These are phyloP conservation scores for Pyrrhoderma lamaoense DNA, from an alignment of 1,284 basidiomycete species.

Conservation along the genomic window DNA sequence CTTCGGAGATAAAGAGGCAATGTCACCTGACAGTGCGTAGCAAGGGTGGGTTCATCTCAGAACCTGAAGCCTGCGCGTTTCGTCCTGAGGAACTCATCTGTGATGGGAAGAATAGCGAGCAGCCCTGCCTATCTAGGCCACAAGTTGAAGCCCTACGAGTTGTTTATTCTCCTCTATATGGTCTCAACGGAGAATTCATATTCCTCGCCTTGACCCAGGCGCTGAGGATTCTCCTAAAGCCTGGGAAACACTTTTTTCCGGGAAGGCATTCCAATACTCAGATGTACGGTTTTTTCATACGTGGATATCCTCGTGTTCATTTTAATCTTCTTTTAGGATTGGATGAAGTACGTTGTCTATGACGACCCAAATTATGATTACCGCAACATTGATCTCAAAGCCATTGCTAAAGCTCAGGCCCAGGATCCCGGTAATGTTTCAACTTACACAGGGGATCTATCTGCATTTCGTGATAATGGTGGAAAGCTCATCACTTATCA, in stretches of 20 bases:
- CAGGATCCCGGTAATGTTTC: slow-evolving; percentile 17
- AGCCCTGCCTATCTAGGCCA: slow-evolving; percentile 26
- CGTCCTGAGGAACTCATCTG: slow-evolving; percentile 24
- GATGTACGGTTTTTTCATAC: slow-evolving; percentile 6
- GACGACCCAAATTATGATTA: slow-evolving; percentile 16
- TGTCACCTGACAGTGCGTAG: slow-evolving; percentile 32
- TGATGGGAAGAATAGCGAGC: neutral
- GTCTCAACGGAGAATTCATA: slow-evolving; percentile 26
- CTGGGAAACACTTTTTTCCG: slow-evolving; percentile 7
- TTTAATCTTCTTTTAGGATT: slow-evolving; percentile 12
- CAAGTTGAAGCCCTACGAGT: slow-evolving; percentile 29
- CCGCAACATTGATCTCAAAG: slow-evolving; percentile 14
- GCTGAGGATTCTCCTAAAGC: slow-evolving; percentile 14
- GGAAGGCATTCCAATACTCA: neutral
- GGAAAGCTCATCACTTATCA: slow-evolving; percentile 25
- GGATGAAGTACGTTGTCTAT: slow-evolving; percentile 18
- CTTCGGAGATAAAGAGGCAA: slow-evolving; percentile 26
- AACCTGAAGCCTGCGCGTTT: slow-evolving; percentile 27
- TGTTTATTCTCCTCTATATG: slow-evolving; percentile 28
- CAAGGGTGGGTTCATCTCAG: slow-evolving; percentile 28
- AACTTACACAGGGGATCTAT: slow-evolving; percentile 19
- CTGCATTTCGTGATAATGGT: slow-evolving; percentile 22
- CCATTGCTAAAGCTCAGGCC: slow-evolving; percentile 14
- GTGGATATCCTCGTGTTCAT: neutral
- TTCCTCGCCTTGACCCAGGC: slow-evolving; percentile 23